phyloP scores from a whole-genome alignment of 2,329 filamentous ascomycete species.

The Lecanosticta acicola region DNA sequence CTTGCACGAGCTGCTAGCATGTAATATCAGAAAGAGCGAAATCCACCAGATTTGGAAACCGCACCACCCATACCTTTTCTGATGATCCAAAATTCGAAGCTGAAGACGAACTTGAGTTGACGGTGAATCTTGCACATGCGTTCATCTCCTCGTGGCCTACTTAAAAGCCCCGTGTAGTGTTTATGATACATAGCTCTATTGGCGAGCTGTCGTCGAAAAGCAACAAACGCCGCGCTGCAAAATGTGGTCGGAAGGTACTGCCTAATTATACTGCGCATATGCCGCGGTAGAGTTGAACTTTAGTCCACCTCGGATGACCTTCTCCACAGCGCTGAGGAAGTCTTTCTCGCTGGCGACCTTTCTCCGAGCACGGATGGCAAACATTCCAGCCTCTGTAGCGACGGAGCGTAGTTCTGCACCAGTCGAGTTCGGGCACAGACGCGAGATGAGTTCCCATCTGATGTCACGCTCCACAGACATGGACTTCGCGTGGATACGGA shows the following conservation, averaged over 20 bases:
- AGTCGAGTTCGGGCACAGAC: conserved; percentile 93
- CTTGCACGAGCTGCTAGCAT: too few species aligned
- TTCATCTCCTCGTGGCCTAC: too few species aligned
- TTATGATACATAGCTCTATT: conserved; percentile 17
- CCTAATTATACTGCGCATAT: conserved; percentile 98
- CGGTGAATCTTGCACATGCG: too few species aligned
- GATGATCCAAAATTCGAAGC: too few species aligned
- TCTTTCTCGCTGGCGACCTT: conserved; percentile 99
- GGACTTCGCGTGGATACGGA: conserved; percentile 97
- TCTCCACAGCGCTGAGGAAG: conserved; percentile 95
- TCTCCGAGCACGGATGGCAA: conserved; percentile 85
- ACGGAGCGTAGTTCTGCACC: conserved; percentile 94
- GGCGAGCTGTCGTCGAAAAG: conserved; percentile 11
- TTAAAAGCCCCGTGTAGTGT: too few species aligned
- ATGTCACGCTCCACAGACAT: conserved; percentile 99
- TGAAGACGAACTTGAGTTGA: too few species aligned
- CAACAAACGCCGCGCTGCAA: conserved; percentile 17
- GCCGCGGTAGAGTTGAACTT: conserved; percentile 99
- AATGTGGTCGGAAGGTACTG: conserved; percentile 2
- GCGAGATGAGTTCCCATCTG: conserved; percentile 96
- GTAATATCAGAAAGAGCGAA: too few species aligned
- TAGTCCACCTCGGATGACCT: conserved; percentile 97
- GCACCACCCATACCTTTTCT: too few species aligned
- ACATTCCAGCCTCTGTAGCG: conserved; percentile 98
- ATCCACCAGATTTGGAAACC: too few species aligned